Conservation (phyloP, 2,329 filamentous ascomycete species). For the Aspergillus sp. region DNA sequence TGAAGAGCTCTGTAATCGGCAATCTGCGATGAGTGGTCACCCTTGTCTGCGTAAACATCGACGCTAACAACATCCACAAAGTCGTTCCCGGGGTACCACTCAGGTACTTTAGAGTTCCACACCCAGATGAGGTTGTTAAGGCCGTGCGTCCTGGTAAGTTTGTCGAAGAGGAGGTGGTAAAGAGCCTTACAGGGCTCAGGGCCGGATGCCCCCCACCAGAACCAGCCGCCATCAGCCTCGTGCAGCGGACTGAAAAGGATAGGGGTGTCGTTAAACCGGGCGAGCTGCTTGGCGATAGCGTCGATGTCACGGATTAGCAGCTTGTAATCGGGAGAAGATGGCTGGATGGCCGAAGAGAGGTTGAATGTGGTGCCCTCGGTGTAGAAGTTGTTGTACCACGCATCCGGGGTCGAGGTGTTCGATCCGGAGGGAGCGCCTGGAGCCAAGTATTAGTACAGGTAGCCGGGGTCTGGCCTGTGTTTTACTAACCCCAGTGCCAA, state of each 20-base stretch:
- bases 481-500: slow-evolving; percentile 11
- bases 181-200: slow-evolving; percentile 8
- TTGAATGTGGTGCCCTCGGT: slow-evolving; percentile 12
- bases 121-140: slow-evolving; percentile 13
- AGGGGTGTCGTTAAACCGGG: background rate
- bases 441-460: background rate
- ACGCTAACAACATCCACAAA: slow-evolving; percentile 10
- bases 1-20: slow-evolving; percentile 4
- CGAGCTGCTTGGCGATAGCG: slow-evolving; percentile 4
- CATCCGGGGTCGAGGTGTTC: background rate
- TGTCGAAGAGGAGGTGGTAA: slow-evolving; percentile 10
- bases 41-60: slow-evolving; percentile 7
- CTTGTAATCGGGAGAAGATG: slow-evolving; percentile 5
- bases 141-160: slow-evolving; percentile 4
- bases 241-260: background rate
- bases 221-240: slow-evolving; percentile 1
- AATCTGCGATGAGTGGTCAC: slow-evolving; percentile 7
- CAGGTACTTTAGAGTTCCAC: slow-evolving; percentile 5
- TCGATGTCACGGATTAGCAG: slow-evolving; percentile 13
- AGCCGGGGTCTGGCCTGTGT: background rate
- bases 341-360: background rate
- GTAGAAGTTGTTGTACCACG: slow-evolving; percentile 12
- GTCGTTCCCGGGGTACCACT: slow-evolving; percentile 13
- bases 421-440: slow-evolving; percentile 1
- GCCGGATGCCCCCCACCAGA: slow-evolving; percentile 2